These are phyloP conservation scores for Plasmodium knowlesi DNA, from an alignment of 169 alveolate genomes.

Conservation along the genomic window DNA sequence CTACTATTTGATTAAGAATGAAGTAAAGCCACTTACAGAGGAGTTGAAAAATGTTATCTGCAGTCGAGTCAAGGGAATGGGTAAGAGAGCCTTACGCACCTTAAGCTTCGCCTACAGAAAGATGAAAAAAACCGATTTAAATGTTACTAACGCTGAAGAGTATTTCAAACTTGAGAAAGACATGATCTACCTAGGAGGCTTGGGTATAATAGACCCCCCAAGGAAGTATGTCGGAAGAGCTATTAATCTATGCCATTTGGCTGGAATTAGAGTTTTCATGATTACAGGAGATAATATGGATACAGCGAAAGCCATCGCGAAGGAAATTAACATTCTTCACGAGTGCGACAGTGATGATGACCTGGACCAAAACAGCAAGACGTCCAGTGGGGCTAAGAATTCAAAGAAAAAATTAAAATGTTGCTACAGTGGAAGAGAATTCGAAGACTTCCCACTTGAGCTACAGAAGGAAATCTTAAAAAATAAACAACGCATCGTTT, in stretches of 20 bases:
- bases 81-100: conserved; percentile 91
- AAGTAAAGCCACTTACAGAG: conserved; percentile 86
- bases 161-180: conserved; percentile 91
- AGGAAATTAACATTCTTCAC: conserved; percentile 92
- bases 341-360: conserved; percentile 3
- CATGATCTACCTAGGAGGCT: conserved; percentile 94
- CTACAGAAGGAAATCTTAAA: conserved; percentile 86
- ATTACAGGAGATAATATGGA: conserved; percentile 98
- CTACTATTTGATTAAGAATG: conserved; percentile 87
- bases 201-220: conserved; percentile 98
- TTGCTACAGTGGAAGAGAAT: conserved; percentile 96
- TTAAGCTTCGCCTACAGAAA: conserved; percentile 87
- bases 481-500: conserved; percentile 93
- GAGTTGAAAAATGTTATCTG: conserved; percentile 83
- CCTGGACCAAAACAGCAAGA: background rate
- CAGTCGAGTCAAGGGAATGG: conserved; percentile 89
- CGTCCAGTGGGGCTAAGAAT: background rate
- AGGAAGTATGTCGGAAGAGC: conserved; percentile 96
- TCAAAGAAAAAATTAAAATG: conserved; percentile 27
- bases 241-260: conserved; percentile 94
- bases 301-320: conserved; percentile 99
- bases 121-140: conserved; percentile 74
- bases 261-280: conserved; percentile 99
- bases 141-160: conserved; percentile 76
- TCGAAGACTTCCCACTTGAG: conserved; percentile 90